Evolutionary conservation across 176 grass and related monocot genomes (phyloP).

Genomic region (Avena atlantica): DNA sequence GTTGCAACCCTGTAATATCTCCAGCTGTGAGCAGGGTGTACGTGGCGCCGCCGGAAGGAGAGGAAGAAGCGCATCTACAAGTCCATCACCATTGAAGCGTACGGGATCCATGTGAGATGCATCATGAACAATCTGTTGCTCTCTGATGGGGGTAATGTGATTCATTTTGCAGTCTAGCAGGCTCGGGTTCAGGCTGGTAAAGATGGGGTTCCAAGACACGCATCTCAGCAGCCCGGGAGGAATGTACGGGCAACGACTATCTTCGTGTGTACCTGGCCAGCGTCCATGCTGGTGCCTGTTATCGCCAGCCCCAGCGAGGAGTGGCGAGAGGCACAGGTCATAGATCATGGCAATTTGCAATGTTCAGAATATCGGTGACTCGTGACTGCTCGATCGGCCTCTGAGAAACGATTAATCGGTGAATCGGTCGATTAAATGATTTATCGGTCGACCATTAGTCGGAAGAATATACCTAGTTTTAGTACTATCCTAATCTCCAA

Average conservation of each 20-base stretch:
- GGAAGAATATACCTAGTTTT: no score
- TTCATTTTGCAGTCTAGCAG: conserved; percentile 62
- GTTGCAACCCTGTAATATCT: no score
- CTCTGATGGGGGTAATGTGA: neutral
- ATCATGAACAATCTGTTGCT: neutral
- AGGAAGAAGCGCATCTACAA: conserved; percentile 86
- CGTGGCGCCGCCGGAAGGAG: conserved; percentile 70
- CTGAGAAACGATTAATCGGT: no score
- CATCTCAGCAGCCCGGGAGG: conserved; percentile 76
- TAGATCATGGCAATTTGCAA: conserved; percentile 90
- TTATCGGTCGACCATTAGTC: no score
- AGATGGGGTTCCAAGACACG: conserved; percentile 84
- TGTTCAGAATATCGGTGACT: no score
- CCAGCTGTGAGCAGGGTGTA: conserved; percentile 60
- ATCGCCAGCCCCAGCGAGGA: conserved; percentile 68
- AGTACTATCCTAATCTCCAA: no score
- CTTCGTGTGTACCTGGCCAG: conserved; percentile 81
- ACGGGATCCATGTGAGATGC: neutral
- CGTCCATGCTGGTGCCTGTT: conserved; percentile 78
- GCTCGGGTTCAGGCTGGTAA: conserved; percentile 84
- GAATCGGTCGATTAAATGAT: no score
- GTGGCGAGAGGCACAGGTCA: conserved; percentile 86
- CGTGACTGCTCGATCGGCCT: no score
- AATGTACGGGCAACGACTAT: conserved; percentile 62
- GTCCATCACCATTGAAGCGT: conserved; percentile 74